phyloP scores from a whole-genome alignment of 345 rosid species.

The Nephelium lappaceum region DNA sequence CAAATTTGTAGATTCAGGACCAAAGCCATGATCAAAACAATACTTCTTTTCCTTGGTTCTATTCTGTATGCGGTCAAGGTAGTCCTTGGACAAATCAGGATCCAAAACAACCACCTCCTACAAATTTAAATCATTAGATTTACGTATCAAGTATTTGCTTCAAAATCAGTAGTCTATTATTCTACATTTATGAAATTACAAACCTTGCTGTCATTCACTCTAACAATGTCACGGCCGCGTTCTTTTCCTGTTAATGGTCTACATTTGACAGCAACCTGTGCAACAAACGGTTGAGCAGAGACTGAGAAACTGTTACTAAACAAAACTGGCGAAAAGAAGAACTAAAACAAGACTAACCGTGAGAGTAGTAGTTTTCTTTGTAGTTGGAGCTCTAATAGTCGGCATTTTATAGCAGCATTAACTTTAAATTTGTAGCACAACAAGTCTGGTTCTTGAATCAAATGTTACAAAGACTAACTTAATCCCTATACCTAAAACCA shows the following conservation, averaged over 20 bases:
- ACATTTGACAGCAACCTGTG: conserved; percentile 89
- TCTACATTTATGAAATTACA: background rate
- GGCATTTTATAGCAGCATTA: conserved; percentile 53
- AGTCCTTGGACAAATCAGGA: conserved; percentile 87
- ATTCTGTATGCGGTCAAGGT: conserved; percentile 77
- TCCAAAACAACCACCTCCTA: conserved; percentile 86
- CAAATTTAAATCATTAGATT: conserved; percentile 5
- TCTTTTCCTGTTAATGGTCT: conserved; percentile 67
- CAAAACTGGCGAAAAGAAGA: background rate
- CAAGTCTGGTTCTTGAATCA: background rate
- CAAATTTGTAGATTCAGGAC: conserved; percentile 67
- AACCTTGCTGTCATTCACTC: conserved; percentile 67
- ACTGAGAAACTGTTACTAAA: background rate
- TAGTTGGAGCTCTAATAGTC: conserved; percentile 63
- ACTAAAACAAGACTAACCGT: conserved; percentile 42
- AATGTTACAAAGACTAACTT: background rate
- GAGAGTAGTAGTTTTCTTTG: conserved; percentile 66
- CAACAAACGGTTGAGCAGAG: conserved; percentile 7
- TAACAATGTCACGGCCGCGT: conserved; percentile 74
- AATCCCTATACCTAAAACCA: background rate
- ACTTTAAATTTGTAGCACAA: background rate
- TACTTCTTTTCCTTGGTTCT: conserved; percentile 86
- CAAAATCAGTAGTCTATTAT: background rate
- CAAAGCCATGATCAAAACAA: conserved; percentile 84
- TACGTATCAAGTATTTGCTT: too few species aligned